These are phyloP conservation scores for Eurotiales sp. DNA, from an alignment of 2,329 filamentous ascomycete genomes.

Conservation along the genomic window DNA sequence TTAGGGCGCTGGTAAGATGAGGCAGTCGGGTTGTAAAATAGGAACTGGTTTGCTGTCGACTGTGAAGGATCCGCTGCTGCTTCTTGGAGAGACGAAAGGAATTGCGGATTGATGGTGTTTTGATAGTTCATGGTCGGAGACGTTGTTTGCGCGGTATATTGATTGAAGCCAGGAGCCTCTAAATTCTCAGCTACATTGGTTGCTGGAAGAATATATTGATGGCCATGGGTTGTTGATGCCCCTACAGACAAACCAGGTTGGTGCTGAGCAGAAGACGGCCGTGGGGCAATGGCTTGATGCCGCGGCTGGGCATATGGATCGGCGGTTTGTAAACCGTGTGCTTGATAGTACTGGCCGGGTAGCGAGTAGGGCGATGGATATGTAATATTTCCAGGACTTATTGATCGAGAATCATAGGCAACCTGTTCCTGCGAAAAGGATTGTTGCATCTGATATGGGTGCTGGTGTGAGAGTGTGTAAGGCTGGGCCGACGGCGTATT, in stretches of 20 bases:
- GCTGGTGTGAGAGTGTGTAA: constrained; percentile 25
- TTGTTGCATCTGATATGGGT: constrained; percentile 28
- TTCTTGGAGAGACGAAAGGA: constrained; percentile 26
- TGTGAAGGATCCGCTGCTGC: constrained; percentile 23
- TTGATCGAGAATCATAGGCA: constrained; percentile 26
- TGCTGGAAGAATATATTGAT: constrained; percentile 25
- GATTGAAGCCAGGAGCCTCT: constrained; percentile 23
- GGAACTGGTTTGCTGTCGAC: constrained; percentile 23
- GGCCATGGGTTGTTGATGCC: constrained; percentile 17
- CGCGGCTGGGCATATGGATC: constrained; percentile 26
- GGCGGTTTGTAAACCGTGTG: constrained; percentile 25
- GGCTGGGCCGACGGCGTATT: constrained; percentile 27
- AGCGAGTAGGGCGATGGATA: constrained; percentile 32
- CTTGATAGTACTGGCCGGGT: constrained; percentile 29
- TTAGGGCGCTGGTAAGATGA: constrained; percentile 24
- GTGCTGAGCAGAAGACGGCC: constrained; percentile 19
- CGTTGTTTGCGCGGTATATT: constrained; percentile 25
- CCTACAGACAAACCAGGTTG: constrained; percentile 9
- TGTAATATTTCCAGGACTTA: constrained; percentile 27
- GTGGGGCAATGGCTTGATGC: constrained; percentile 19
- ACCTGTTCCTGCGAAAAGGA: constrained; percentile 29
- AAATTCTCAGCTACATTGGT: constrained; percentile 20
- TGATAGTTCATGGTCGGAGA: constrained; percentile 23
- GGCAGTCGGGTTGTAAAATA: constrained; percentile 25
- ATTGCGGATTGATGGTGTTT: constrained; percentile 40